Base-by-base conservation (phyloP, 1,284 basidiomycete species). In the Pulveroboletus ridleyi region DNA sequence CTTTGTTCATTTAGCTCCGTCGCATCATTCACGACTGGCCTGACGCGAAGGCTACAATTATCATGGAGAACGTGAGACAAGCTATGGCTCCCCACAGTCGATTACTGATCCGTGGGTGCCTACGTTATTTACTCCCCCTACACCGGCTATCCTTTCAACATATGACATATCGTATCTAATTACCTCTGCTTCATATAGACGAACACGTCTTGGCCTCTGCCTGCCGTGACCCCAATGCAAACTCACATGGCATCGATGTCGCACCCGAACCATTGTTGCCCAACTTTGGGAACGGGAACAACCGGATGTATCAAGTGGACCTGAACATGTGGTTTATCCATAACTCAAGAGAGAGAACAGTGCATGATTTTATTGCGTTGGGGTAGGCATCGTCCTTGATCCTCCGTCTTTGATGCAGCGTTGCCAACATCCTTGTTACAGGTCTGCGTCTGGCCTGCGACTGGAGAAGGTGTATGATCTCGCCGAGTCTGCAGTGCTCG, bases 181-280 rank as follows among this genome's bases (percentile, higher is more conserved):
- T 39, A 14, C 14, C 39, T 39, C 14, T 39, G 39, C 39, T 39
- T 2, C 39, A 39, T 2, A 58, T 25, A 74, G 73, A 76, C 2
- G 73, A 71, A 52, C 64, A 66, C 6, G 60, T 74, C 57, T 39
- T 39, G 4, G 4, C 39, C 4, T 14, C 39, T 14, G 11, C 39
- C 39, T 39, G 39, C 11, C 39, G 42, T n/a, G 61, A 66, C 41
- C 39, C 39, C 13, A 39, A 4, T 39, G 39, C 39, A 14, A 39
- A 39, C 14, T 39, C 39, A 39, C 39, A 52, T 18, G 68, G 69
- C 6, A 53, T 50, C n/a, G 71, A 72, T 22, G 54, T 66, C 35
- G 71, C 74, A 7, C 76, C 77, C 0, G 70, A 72, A 46, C 76
- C 74, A 22, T 54, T 77, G 64, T 56, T 78, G n/a, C 65, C 72